Percentiles rank a stretch among this genome's conserved stretches.
Evolutionary conservation across 1,284 basidiomycete genomes (phyloP).

Genomic region (Microbotryum intermedium): DNA sequence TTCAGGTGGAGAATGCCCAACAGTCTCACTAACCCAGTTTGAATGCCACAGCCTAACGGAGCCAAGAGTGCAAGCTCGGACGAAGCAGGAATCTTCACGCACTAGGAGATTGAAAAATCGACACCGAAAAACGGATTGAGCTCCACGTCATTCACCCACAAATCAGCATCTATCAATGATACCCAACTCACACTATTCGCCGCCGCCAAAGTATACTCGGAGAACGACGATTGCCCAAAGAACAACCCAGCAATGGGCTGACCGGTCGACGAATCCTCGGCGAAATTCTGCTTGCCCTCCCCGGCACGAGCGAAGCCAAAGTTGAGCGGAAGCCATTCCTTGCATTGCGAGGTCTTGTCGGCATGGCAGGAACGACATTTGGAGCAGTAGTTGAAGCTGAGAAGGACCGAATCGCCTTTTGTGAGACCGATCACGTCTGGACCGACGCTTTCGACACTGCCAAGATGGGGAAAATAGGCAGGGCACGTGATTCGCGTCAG

Average conservation of each 20-base stretch:
- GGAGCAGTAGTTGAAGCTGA: constrained; percentile 17
- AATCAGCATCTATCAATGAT: no score
- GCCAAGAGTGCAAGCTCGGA: constrained; percentile 19
- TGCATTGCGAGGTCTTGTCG: constrained; percentile 9
- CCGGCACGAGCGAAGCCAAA: constrained; percentile 6
- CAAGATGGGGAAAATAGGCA: no score
- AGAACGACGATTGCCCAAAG: no score
- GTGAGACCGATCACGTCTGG: no score
- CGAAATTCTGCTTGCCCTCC: background rate
- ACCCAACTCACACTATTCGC: no score
- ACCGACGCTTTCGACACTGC: no score
- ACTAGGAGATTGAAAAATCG: background rate
- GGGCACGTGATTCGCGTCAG: no score
- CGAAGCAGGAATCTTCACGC: constrained; percentile 18
- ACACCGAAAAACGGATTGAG: background rate
- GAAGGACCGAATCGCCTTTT: constrained; percentile 13
- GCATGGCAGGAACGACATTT: constrained; percentile 7
- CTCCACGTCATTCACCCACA: no score
- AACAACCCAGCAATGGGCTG: no score
- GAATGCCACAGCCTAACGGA: constrained; percentile 19
- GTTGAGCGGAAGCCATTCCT: constrained; percentile 4
- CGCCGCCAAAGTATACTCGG: no score
- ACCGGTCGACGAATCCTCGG: no score
- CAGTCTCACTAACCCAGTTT: constrained; percentile 3
- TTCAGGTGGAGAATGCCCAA: background rate